Evolutionary conservation across 1,284 basidiomycete species (phyloP), one percentile per base, ranked within the genome.

Genomic region (Tilletia indica): DNA sequence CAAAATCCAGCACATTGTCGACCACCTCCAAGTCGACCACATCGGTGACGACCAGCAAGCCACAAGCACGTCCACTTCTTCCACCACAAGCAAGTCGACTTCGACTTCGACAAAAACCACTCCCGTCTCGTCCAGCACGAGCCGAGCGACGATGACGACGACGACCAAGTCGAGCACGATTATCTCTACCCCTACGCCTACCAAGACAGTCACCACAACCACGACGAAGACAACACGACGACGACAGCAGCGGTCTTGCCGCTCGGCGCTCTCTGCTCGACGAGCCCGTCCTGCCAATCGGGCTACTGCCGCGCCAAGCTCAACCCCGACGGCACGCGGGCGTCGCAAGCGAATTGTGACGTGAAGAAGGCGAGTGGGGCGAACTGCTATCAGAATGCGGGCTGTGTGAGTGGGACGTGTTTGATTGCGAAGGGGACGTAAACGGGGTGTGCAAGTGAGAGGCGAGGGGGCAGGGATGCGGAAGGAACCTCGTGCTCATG

Each of bases 291-390:
- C 56, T 58, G 56, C 56, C 56, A 58, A 34, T 31, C 21, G 21
- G 34, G 34, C 21, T 58, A 58, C 56, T 58, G 56, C 56, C 56
- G 11, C 56, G 21, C 56, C 56, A 58, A 58, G 56, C 56, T 58
- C 56, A 21, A 31, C 25, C 12, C 56, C n/a, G 34, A 58, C 56
- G 56, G 56, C 25, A 58, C 56, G 56, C 56, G 56, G 21, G 56
- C 56, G 21, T 31, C 56, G 21, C 21, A 21, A 34, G 56, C 21
- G 21, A 31, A 21, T 34, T 58, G 56, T 34, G 56, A 58, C 56
- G 56, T 58, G 11, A 21, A 21, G 21, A 58, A 58, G 56, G 21
- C 56, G 21, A 58, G 56, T 31, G 56, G 56, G 9, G 14, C 56
- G 56, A 34, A 21, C 21, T 58, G 56, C 56, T 58, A 58, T 12